Conservation (phyloP, 352 stramenopile genomes). For the Pythium oligandrum region DNA sequence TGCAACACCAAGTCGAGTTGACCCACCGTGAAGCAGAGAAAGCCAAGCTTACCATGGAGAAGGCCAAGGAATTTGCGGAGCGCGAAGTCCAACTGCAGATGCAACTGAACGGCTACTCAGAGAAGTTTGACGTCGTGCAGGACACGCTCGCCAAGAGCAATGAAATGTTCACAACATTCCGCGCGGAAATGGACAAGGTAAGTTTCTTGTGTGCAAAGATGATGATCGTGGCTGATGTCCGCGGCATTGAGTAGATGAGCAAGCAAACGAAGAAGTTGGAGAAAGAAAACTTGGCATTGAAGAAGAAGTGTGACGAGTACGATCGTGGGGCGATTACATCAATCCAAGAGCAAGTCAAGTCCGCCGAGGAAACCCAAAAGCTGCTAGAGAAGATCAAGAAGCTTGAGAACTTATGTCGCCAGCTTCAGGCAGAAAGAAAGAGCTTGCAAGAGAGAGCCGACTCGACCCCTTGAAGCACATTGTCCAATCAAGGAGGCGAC, state of each 20-base stretch:
- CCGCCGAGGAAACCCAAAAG: constrained; percentile 58
- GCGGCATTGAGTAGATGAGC: constrained; percentile 34
- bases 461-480: too few relatives aligned
- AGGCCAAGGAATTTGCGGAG: constrained; percentile 77
- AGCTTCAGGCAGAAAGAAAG: constrained; percentile 78
- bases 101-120: constrained; percentile 78
- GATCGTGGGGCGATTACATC: constrained; percentile 68
- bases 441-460: constrained; percentile 17
- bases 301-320: constrained; percentile 81
- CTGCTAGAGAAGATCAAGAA: constrained; percentile 80
- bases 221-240: too few relatives aligned
- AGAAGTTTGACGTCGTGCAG: constrained; percentile 83
- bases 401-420: constrained; percentile 76
- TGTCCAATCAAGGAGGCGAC: too few relatives aligned
- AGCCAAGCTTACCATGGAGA: constrained; percentile 73
- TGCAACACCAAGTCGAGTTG: constrained; percentile 75
- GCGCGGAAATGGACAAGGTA: constrained; percentile 83
- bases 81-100: constrained; percentile 72
- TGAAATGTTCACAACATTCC: constrained; percentile 80
- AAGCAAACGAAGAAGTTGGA: constrained; percentile 86
- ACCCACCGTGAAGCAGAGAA: constrained; percentile 64
- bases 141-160: constrained; percentile 85
- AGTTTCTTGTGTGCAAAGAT: too few relatives aligned
- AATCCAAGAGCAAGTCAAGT: constrained; percentile 69
- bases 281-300: constrained; percentile 76